Conservation (phyloP, 768 basidiomycete genomes). For the Rhodotorula babjevae region DNA sequence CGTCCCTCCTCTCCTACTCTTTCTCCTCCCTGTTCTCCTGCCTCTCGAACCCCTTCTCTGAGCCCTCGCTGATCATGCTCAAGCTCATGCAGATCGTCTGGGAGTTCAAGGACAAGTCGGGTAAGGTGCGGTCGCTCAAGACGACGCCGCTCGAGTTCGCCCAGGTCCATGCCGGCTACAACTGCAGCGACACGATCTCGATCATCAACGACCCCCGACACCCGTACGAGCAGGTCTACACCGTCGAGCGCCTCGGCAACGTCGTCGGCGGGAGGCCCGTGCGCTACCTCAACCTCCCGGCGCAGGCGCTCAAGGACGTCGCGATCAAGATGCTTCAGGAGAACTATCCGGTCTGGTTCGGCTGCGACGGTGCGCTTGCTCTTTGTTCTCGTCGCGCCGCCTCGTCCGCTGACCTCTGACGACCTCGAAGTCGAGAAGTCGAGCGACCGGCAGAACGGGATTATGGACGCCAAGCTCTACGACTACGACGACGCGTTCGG, state of each 20-base stretch:
- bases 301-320: constrained; percentile 61
- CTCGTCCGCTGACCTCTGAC: constrained; percentile 56
- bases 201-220: constrained; percentile 93
- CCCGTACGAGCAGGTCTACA: constrained; percentile 69
- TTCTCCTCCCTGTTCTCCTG: no score
- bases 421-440: constrained; percentile 73
- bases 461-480: constrained; percentile 67
- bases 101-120: constrained; percentile 82
- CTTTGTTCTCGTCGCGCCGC: constrained; percentile 43
- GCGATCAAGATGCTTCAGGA: constrained; percentile 49
- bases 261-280: constrained; percentile 82
- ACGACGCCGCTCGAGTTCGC: constrained; percentile 80
- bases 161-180: constrained; percentile 50
- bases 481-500: constrained; percentile 67
- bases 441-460: constrained; percentile 64
- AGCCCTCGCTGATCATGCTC: not conserved
- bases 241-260: constrained; percentile 88
- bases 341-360: constrained; percentile 46
- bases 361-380: constrained; percentile 49
- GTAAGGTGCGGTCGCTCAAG: constrained; percentile 54
- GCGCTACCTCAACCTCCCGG: constrained; percentile 53
- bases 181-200: constrained; percentile 63
- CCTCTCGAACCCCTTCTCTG: no score
- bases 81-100: constrained; percentile 58
- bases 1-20: not conserved